These are phyloP conservation scores for Harrya chromipes DNA, from an alignment of 768 basidiomycete genomes.

Conservation along the genomic window DNA sequence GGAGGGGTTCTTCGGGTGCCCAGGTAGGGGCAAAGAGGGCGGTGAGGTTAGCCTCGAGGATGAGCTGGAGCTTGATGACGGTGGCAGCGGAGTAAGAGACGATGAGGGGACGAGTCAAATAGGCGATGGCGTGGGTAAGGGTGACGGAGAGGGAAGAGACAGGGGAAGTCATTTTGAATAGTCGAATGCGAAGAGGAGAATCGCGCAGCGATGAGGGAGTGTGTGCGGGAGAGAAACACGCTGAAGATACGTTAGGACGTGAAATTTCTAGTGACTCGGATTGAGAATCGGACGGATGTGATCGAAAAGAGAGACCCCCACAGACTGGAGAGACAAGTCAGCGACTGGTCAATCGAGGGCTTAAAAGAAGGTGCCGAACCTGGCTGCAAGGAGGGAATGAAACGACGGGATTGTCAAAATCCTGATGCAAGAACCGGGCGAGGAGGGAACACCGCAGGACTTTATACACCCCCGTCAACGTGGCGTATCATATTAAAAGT, in stretches of 20 bases:
- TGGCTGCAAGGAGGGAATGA: conserved; percentile 25
- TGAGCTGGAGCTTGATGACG: conserved; percentile 64
- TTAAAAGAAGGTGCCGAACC: conserved; percentile 15
- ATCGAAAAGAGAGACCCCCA: conserved; percentile 23
- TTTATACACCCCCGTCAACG: conserved; percentile 25
- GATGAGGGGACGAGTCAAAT: conserved; percentile 66
- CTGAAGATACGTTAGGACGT: conserved; percentile 26
- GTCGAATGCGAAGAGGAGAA: conserved; percentile 4
- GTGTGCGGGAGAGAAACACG: conserved; percentile 1
- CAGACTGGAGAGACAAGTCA: conserved; percentile 25
- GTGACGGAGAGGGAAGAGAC: conserved; percentile 58
- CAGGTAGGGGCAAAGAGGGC: conserved; percentile 67
- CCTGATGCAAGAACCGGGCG: conserved; percentile 18
- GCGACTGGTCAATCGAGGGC: conserved; percentile 7
- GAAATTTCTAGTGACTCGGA: conserved; percentile 12
- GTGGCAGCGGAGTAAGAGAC: conserved; percentile 55
- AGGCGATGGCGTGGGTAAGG: conserved; percentile 71
- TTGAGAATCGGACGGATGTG: conserved; percentile 27
- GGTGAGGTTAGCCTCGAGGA: conserved; percentile 71
- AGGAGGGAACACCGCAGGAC: neutral
- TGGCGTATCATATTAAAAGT: no score
- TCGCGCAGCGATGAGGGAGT: conserved; percentile 33
- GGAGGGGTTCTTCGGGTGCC: conserved; percentile 59
- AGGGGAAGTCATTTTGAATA: conserved; percentile 26
- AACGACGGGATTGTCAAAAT: conserved; percentile 36